Evolutionary conservation across 805 yeast genomes (phyloP).

Genomic region (Monosporozyma solicola): DNA sequence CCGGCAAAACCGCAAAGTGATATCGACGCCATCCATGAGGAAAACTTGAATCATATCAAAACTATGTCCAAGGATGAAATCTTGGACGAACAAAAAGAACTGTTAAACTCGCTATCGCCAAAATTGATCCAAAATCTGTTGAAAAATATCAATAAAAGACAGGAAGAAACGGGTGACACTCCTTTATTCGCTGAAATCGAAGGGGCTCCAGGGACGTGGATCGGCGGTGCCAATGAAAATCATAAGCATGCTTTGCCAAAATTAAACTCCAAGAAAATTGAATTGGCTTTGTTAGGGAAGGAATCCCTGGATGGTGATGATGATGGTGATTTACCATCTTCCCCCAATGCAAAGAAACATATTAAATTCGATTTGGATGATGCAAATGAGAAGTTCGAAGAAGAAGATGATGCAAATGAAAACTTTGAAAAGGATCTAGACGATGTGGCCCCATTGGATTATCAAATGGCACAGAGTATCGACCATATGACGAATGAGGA

Average conservation of each 20-base stretch:
- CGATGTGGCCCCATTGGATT: conserved; percentile 43
- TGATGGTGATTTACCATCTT: neutral
- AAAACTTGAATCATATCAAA: conserved; percentile 55
- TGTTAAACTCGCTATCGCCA: conserved; percentile 62
- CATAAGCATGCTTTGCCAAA: conserved; percentile 13
- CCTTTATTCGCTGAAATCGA: conserved; percentile 30
- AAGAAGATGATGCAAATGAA: conserved; percentile 6
- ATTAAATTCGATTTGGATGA: conserved; percentile 5
- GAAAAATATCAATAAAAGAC: conserved; percentile 46
- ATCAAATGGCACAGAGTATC: conserved; percentile 39
- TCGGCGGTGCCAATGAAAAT: conserved; percentile 23
- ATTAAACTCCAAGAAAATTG: conserved; percentile 22
- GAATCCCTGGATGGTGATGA: neutral
- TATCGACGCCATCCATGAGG: conserved; percentile 57
- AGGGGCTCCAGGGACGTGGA: conserved; percentile 32
- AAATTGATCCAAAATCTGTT: conserved; percentile 50
- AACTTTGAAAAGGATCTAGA: no score
- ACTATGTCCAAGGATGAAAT: conserved; percentile 61
- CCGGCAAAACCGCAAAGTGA: conserved; percentile 5
- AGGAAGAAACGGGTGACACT: conserved; percentile 32
- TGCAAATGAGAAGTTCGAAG: neutral
- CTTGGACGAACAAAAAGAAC: conserved; percentile 52
- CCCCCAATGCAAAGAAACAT: neutral
- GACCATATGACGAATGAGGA: conserved; percentile 38
- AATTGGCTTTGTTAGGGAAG: conserved; percentile 20